A percentile compares a stretch with the other conserved stretches of the same genome.
Conservation (phyloP, 352 stramenopile genomes). For the Phytopythium boreale region DNA sequence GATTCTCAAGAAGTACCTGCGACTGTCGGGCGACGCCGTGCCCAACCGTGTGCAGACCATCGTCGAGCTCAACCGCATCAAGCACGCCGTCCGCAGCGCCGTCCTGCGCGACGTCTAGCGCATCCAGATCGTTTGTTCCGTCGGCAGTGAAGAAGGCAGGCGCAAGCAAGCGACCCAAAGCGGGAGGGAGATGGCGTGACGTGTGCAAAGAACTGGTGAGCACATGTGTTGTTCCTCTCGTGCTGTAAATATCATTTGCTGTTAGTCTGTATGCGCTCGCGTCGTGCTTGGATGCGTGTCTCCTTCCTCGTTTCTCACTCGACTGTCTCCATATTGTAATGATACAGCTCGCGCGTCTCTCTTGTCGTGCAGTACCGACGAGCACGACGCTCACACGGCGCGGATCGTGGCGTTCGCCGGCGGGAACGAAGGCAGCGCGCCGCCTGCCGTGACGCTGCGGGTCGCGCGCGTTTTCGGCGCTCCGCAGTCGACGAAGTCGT, state of each 20-base stretch:
- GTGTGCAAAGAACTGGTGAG: not conserved
- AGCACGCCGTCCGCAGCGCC: slow-evolving; percentile 37
- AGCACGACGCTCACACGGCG: slow-evolving; percentile 27
- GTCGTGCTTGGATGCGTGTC: not conserved
- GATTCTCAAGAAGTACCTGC: slow-evolving; percentile 73
- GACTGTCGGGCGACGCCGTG: slow-evolving; percentile 50
- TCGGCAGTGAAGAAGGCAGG: not conserved
- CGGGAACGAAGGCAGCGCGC: slow-evolving; percentile 6
- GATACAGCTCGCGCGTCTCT: not conserved
- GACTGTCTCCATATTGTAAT: slow-evolving; percentile 12
- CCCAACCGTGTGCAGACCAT: slow-evolving; percentile 54
- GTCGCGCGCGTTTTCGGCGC: slow-evolving; percentile 3
- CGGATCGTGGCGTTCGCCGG: slow-evolving; percentile 26
- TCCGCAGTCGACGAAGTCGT: slow-evolving; percentile 23
- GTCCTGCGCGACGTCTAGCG: slow-evolving; percentile 29
- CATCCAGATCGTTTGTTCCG: not conserved
- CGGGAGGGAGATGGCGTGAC: not conserved
- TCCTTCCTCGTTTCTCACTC: slow-evolving; percentile 7
- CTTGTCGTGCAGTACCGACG: not conserved
- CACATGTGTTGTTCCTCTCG: not conserved
- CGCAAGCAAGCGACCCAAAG: not conserved
- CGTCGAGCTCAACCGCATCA: slow-evolving; percentile 74
- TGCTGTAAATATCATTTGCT: not conserved
- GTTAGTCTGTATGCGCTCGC: not conserved
- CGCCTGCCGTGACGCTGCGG: slow-evolving; percentile 2